Percentiles rank a stretch among this genome's conserved stretches.
These are phyloP conservation scores for Apiospora koreana DNA, from an alignment of 2,329 filamentous ascomycete species.

Conservation along the genomic window DNA sequence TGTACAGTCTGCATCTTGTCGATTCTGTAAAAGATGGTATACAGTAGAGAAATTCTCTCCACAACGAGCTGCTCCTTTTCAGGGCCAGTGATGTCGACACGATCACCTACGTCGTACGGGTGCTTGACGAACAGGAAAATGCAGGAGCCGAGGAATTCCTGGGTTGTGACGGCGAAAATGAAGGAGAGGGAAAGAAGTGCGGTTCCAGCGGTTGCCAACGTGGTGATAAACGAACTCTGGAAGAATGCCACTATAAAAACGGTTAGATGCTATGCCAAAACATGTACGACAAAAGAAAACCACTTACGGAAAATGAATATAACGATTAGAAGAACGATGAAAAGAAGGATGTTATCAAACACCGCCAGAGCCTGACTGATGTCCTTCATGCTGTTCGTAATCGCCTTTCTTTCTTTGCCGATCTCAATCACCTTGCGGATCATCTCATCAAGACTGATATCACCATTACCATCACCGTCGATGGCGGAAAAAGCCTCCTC, in stretches of 20 bases:
- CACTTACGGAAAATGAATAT: constrained; percentile 78
- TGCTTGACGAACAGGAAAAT: constrained; percentile 99
- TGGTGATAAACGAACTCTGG: constrained; percentile 81
- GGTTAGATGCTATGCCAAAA: not conserved
- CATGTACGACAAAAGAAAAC: not conserved
- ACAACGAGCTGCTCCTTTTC: constrained; percentile 71
- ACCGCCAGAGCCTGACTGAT: constrained; percentile 93
- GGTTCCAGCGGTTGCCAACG: constrained; percentile 86
- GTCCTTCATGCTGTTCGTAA: constrained; percentile 93
- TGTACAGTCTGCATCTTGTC: constrained; percentile 78
- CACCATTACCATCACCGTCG: constrained; percentile 87
- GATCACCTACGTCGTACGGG: constrained; percentile 93
- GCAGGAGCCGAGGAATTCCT: constrained; percentile 96
- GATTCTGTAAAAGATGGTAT: constrained; percentile 86
- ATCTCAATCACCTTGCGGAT: constrained; percentile 82
- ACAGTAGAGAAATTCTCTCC: constrained; percentile 91
- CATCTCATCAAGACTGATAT: constrained; percentile 96
- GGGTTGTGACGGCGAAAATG: constrained; percentile 86
- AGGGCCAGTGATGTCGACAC: constrained; percentile 72
- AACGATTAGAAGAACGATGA: constrained; percentile 77
- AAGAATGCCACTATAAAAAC: constrained; percentile 71
- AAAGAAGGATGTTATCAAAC: constrained; percentile 81
- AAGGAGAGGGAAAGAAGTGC: constrained; percentile 95
- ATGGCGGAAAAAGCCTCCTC: constrained; percentile 81
- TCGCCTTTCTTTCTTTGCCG: constrained; percentile 82